phyloP scores from a whole-genome alignment of 192 early-diverging fungal species.

The Rhizophagus clarus region DNA sequence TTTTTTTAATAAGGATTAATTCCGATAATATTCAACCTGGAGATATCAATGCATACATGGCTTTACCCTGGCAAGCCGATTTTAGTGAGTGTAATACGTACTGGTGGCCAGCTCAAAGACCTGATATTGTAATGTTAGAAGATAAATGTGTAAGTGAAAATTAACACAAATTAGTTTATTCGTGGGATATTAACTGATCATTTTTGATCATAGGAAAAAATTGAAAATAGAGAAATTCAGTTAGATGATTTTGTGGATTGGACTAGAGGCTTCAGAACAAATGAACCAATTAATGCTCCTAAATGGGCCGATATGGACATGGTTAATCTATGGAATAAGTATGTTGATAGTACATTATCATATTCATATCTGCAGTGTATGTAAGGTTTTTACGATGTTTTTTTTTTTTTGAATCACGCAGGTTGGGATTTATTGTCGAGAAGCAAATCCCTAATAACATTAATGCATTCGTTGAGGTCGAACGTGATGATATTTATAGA shows the following conservation, averaged over 20 bases:
- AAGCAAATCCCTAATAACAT: background rate
- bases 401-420: constrained; percentile 4
- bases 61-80: constrained; percentile 30
- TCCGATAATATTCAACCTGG: background rate
- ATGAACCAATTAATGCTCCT: too few relatives aligned
- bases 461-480: constrained; percentile 13
- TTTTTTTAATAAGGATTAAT: background rate
- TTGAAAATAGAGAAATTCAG: background rate
- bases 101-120: constrained; percentile 32
- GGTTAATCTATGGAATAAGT: constrained; percentile 8
- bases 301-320: constrained; percentile 28
- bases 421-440: constrained; percentile 30
- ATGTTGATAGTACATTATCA: background rate
- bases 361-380: background rate
- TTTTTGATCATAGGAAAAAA: too few relatives aligned
- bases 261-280: constrained; percentile 1
- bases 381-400: background rate
- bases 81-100: constrained; percentile 14
- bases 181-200: too few relatives aligned
- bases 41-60: constrained; percentile 5
- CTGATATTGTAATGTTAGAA: constrained; percentile 3
- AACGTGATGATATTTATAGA: background rate
- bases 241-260: constrained; percentile 10
- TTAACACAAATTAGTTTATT: too few relatives aligned
- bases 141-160: background rate